Conservation (phyloP, 148 eudicot genomes). For the Camellia sinensis region DNA sequence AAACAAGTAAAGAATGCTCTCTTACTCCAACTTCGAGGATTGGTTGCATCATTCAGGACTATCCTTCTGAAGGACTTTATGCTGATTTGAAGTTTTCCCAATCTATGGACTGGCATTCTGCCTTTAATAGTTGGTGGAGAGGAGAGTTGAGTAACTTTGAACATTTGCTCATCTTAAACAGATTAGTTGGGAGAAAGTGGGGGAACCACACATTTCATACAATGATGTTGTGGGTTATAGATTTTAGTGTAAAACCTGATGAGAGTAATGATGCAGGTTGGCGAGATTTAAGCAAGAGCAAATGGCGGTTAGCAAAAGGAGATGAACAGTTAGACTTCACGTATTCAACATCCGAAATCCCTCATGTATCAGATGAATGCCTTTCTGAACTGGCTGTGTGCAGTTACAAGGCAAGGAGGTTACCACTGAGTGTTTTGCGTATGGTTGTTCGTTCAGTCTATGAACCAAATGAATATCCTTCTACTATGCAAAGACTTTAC, state of each 20-base stretch:
- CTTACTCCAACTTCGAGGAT: conserved; percentile 15
- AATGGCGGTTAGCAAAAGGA: conserved; percentile 98
- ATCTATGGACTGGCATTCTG: conserved; percentile 60
- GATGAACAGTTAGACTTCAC: conserved; percentile 98
- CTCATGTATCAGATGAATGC: conserved; percentile 96
- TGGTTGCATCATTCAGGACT: conserved; percentile 38
- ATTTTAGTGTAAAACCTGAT: conserved; percentile 82
- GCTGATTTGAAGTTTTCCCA: conserved; percentile 60
- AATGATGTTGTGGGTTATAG: conserved; percentile 98
- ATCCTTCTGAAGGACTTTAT: conserved; percentile 55
- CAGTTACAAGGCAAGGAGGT: conserved; percentile 96
- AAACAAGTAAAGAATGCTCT: conserved; percentile 23
- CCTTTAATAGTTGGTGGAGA: conserved; percentile 76
- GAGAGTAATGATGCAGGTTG: conserved; percentile 63
- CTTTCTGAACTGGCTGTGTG: conserved; percentile 98
- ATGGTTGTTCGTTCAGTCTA: conserved; percentile 93
- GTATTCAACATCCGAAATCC: conserved; percentile 88
- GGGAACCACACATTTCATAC: conserved; percentile 91
- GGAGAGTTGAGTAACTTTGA: conserved; percentile 91
- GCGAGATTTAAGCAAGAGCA: conserved; percentile 93
- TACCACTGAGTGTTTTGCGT: conserved; percentile 82
- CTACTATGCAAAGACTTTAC: conserved; percentile 88
- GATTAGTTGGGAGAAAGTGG: conserved; percentile 94
- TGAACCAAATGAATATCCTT: conserved; percentile 98
- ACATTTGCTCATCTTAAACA: conserved; percentile 79